Evolutionary conservation across 768 basidiomycete species (phyloP).

Genomic region (Phaeolepiota aurea): DNA sequence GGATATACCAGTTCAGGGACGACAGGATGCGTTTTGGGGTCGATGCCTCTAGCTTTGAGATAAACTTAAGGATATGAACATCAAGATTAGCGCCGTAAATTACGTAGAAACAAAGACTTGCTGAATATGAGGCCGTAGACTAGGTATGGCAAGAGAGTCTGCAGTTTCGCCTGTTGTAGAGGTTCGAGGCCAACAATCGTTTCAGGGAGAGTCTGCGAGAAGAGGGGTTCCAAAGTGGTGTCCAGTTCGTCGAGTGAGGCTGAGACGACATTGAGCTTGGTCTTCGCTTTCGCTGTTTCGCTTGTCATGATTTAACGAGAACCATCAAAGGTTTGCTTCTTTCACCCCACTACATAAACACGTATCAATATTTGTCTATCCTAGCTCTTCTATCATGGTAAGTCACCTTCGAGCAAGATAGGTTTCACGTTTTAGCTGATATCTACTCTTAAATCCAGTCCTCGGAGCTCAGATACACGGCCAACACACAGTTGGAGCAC

Average conservation of each 20-base stretch:
- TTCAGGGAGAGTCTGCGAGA: slow-evolving; percentile 62
- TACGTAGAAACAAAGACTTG: slow-evolving; percentile 22
- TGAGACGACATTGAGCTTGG: slow-evolving; percentile 39
- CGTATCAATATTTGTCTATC: slow-evolving; percentile 30
- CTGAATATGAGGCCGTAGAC: slow-evolving; percentile 84
- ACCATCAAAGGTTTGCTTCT: neutral
- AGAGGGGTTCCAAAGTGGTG: slow-evolving; percentile 52
- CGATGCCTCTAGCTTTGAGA: slow-evolving; percentile 70
- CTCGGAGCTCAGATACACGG: slow-evolving; percentile 90
- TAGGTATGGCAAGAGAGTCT: slow-evolving; percentile 73
- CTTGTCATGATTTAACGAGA: slow-evolving; percentile 31
- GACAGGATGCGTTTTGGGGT: slow-evolving; percentile 73
- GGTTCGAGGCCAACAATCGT: slow-evolving; percentile 56
- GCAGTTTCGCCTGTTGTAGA: slow-evolving; percentile 76
- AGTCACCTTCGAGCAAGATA: slow-evolving; percentile 4
- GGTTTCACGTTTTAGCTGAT: too few species aligned
- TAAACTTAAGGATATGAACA: slow-evolving; percentile 45
- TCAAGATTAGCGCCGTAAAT: slow-evolving; percentile 2
- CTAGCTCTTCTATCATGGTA: slow-evolving; percentile 3
- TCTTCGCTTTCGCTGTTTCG: slow-evolving; percentile 37
- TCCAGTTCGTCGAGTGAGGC: slow-evolving; percentile 66
- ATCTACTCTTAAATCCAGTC: slow-evolving; percentile 36
- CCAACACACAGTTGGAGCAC: slow-evolving; percentile 93
- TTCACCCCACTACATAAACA: too few species aligned
- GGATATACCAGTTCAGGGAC: slow-evolving; percentile 56